Percentiles rank a stretch among this genome's conserved stretches.
phyloP scores from a whole-genome alignment of 2,329 filamentous ascomycete genomes.

The Aureobasidium subglaciale region DNA sequence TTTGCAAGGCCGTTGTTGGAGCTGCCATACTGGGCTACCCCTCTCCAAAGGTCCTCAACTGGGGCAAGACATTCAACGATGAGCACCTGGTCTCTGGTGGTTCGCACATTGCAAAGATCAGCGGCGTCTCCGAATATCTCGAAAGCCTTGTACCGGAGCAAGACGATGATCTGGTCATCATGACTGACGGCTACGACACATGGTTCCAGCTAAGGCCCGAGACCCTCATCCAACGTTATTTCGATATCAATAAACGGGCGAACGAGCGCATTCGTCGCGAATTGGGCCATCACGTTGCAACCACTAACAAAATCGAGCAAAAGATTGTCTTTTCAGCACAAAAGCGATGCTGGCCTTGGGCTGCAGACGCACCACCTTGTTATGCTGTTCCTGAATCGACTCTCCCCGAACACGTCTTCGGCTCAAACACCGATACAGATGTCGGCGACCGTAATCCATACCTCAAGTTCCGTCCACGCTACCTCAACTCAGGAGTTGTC shows the following conservation, averaged over 20 bases:
- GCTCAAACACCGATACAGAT: conserved; percentile 43
- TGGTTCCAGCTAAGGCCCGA: conserved; percentile 60
- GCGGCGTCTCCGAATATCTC: conserved; percentile 22
- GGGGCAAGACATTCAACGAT: conserved; percentile 17
- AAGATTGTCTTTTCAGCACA: conserved; percentile 50
- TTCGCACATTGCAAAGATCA: conserved; percentile 25
- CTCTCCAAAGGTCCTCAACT: conserved; percentile 22
- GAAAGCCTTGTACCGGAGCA: conserved; percentile 20
- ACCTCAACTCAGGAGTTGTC: conserved; percentile 25
- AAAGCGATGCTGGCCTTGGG: conserved; percentile 45
- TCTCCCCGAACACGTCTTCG: conserved; percentile 43
- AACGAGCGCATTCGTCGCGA: conserved; percentile 41
- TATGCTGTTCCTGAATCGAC: conserved; percentile 46
- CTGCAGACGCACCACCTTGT: conserved; percentile 42
- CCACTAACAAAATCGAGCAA: conserved; percentile 38
- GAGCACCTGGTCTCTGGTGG: conserved; percentile 1
- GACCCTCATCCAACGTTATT: conserved; percentile 55
- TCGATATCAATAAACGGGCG: conserved; percentile 34
- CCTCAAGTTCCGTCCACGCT: conserved; percentile 35
- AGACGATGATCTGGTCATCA: conserved; percentile 52
- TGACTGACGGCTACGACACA: conserved; percentile 57
- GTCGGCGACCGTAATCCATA: conserved; percentile 33
- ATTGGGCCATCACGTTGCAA: conserved; percentile 16
- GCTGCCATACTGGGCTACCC: conserved; percentile 23
- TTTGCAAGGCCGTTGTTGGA: conserved; percentile 23